Base-by-base conservation (phyloP, 345 rosid genomes). In the Gossypioides kirkii region DNA sequence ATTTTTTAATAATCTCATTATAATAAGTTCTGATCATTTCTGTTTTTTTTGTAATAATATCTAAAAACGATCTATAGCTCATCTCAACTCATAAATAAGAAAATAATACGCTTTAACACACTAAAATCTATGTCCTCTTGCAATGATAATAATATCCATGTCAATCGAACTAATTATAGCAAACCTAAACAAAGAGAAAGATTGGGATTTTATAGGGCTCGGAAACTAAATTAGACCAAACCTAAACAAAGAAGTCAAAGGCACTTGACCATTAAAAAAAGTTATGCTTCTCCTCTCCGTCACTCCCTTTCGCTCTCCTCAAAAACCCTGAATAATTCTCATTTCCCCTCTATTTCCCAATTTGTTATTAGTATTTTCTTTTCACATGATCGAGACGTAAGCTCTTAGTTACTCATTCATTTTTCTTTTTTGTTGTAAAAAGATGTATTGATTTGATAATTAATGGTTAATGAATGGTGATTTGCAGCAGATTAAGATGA, bases 401-500 rank as follows among this genome's bases (percentile, higher is more conserved):
- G 43, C 6, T 61, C 56, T 20, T 38, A 43, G 6, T 8, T 49
- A 32, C 9, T 53, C 10, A 1, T 45, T 18, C 14, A 0, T 6
- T 9, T 61, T 41, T 8, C 8, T 2, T 16, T 56, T 8, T 9
- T 38, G 1, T 42, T 11, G 4, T 4, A 13, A 1, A 23, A 22
- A 43, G 25, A 7, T 4, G 13, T 23, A 64, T 22, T 14, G 16
- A 17, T 9, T 14, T 17, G 8, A 26, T 47, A 14, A 67, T 47
- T 47, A 67, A 47, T 22, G 10, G 22, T 66, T 23, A 55, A 32
- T 9, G 13, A 53, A 22, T 55, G 46, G 43, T 73, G 73, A 66
- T 70, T 56, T 50, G 81, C 74, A 38, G 74, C 74, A 68, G 69
- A 73, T 70, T 66, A 60, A 72, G 71, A 90, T 94, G 97, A 82